phyloP scores from a whole-genome alignment of 345 rosid species.

The Citrus mangshanensis region DNA sequence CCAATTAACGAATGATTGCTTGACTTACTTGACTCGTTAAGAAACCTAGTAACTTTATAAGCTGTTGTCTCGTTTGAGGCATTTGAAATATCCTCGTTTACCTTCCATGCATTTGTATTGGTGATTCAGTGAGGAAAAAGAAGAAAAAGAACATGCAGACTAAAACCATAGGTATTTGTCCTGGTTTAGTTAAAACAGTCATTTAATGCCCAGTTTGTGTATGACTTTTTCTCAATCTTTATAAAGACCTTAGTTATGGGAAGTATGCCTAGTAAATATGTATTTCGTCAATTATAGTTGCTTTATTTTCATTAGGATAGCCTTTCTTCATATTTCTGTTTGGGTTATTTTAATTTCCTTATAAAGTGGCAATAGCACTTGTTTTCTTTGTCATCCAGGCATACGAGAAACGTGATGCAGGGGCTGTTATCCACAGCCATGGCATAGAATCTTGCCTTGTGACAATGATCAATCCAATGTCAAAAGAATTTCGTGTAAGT shows the following conservation, averaged over 20 bases:
- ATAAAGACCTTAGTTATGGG: conserved; percentile 1
- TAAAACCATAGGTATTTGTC: neutral
- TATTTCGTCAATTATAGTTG: neutral
- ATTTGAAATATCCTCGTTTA: neutral
- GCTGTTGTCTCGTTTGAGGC: neutral
- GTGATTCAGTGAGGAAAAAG: neutral
- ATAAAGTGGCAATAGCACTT: neutral
- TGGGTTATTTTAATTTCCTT: neutral
- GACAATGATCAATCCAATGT: conserved; percentile 82
- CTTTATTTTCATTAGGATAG: neutral
- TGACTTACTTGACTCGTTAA: neutral
- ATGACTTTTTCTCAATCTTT: conserved; percentile 6
- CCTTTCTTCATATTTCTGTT: neutral
- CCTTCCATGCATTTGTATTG: neutral
- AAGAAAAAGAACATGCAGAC: neutral
- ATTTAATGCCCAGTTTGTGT: neutral
- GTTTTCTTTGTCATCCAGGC: conserved; percentile 44
- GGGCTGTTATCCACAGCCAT: conserved; percentile 97
- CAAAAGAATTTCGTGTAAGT: conserved; percentile 86
- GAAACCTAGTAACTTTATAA: neutral
- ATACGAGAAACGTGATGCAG: conserved; percentile 84
- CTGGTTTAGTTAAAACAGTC: neutral
- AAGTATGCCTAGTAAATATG: neutral
- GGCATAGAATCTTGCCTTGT: conserved; percentile 96
- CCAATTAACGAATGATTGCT: neutral